A percentile compares a stretch with the other conserved stretches of the same genome.
Conservation (phyloP, 148 eudicot genomes). For the Dysphania ambrosioides region DNA sequence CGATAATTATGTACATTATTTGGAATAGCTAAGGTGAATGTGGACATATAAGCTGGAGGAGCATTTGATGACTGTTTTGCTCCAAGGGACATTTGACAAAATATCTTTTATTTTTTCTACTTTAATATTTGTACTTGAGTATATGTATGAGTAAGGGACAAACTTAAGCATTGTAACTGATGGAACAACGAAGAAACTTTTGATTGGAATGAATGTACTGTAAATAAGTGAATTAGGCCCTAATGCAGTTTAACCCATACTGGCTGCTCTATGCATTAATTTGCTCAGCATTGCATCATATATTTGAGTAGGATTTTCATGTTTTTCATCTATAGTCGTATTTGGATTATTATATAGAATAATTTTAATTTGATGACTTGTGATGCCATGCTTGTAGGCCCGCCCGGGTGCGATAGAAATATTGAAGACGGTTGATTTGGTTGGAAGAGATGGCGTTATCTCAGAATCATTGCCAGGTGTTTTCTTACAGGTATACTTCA, state of each 20-base stretch:
- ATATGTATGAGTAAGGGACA: too few species aligned
- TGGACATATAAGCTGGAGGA: background rate
- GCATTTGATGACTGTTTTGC: background rate
- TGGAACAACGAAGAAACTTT: background rate
- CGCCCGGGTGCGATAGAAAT: slow-evolving; percentile 67
- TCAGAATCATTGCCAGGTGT: slow-evolving; percentile 86
- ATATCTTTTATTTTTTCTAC: too few species aligned
- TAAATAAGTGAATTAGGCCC: background rate
- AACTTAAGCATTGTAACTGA: background rate
- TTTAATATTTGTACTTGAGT: background rate
- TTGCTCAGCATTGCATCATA: background rate
- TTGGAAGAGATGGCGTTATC: slow-evolving; percentile 66
- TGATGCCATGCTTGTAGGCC: slow-evolving; percentile 42
- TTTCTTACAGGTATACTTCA: slow-evolving; percentile 65
- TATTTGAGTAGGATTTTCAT: background rate
- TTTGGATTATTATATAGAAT: background rate
- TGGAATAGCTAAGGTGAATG: background rate
- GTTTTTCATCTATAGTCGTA: background rate
- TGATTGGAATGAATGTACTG: background rate
- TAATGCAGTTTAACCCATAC: background rate
- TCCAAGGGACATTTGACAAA: too few species aligned
- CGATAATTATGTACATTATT: too few species aligned
- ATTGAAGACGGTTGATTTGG: slow-evolving; percentile 65
- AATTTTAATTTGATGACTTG: background rate
- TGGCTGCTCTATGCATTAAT: background rate